Conservation (phyloP, 768 basidiomycete species). For the Plicaturopsis crispa region DNA sequence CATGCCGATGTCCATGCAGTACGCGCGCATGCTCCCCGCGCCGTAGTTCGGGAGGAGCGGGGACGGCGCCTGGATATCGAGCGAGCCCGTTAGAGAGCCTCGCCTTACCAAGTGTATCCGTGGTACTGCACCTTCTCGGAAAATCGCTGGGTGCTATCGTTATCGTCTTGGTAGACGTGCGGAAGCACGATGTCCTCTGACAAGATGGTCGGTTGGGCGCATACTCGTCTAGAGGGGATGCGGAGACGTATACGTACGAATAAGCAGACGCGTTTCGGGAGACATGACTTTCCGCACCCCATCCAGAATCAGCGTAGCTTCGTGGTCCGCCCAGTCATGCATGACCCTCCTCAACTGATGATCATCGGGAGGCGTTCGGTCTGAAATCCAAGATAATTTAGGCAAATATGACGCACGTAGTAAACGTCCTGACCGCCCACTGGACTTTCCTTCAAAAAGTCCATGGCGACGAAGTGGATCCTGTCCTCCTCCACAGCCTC, state of each 20-base stretch:
- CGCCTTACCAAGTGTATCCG: neutral
- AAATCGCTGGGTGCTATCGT: neutral
- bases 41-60: constrained; percentile 43
- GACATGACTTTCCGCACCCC: constrained; percentile 22
- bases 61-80: constrained; percentile 23
- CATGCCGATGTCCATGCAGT: constrained; percentile 41
- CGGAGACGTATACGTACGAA: constrained; percentile 19
- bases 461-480: constrained; percentile 19
- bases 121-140: neutral
- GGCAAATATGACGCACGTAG: constrained; percentile 16
- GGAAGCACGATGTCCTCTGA: neutral
- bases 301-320: constrained; percentile 16
- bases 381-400: neutral
- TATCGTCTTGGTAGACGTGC: neutral
- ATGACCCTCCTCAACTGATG: constrained; percentile 16
- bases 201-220: neutral
- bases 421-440: constrained; percentile 20
- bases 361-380: neutral
- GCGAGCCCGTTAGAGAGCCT: too few species aligned
- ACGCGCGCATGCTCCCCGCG: constrained; percentile 28
- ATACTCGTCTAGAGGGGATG: neutral
- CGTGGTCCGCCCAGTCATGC: constrained; percentile 25
- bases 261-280: constrained; percentile 21
- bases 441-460: constrained; percentile 22
- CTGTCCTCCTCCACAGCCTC: constrained; percentile 15